Evolutionary conservation across 1,284 basidiomycete species (phyloP).

Genomic region (Cerrena zonata): DNA sequence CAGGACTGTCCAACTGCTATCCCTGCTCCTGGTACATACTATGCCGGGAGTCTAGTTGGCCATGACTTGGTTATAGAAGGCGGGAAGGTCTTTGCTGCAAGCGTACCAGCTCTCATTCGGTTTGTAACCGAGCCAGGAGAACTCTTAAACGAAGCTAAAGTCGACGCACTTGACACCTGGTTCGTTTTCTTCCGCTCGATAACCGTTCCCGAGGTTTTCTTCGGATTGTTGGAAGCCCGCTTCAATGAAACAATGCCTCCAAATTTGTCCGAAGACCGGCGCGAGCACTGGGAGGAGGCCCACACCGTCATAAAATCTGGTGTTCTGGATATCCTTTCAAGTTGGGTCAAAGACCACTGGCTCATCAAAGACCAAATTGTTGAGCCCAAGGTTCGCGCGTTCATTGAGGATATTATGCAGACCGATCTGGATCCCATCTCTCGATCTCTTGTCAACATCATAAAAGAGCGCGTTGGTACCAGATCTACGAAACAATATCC

Average conservation of each 20-base stretch:
- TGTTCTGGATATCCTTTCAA: not conserved
- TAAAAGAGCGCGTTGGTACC: not conserved
- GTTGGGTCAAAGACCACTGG: not conserved
- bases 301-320: not conserved
- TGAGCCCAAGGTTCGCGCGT: not conserved
- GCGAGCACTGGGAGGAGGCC: not conserved
- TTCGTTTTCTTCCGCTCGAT: constrained; percentile 2
- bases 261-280: not conserved
- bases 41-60: too few relatives aligned
- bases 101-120: not conserved
- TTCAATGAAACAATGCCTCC: not conserved
- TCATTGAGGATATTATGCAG: not conserved
- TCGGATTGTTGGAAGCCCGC: not conserved
- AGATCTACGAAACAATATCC: not conserved
- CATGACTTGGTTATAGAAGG: too few relatives aligned
- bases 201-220: not conserved
- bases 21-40: too few relatives aligned
- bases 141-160: not conserved
- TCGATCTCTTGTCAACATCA: not conserved
- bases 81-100: not conserved
- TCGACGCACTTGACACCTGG: not conserved
- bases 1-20: too few relatives aligned
- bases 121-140: not conserved
- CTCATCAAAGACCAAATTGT: not conserved
- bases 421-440: not conserved